phyloP scores from a whole-genome alignment of 176 grass and related monocot genomes.

The Musa schizocarpa region DNA sequence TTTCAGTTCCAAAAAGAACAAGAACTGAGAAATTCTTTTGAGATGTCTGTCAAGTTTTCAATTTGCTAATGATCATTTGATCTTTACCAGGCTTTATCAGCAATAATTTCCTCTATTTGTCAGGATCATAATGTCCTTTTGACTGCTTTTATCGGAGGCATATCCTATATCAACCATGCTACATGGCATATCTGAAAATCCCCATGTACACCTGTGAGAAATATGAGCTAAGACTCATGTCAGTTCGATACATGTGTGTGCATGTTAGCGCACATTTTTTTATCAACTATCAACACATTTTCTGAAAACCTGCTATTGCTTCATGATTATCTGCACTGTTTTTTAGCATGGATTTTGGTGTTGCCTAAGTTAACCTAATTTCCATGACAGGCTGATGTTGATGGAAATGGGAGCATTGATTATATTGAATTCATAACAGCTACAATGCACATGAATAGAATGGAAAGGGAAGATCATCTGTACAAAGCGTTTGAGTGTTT shows the following conservation, averaged over 20 bases:
- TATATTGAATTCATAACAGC: constrained; percentile 88
- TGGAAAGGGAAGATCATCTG: constrained; percentile 91
- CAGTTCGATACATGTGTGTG: background rate
- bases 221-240: no score
- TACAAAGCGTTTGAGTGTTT: constrained; percentile 97
- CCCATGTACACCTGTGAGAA: no score
- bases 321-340: background rate
- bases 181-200: no score
- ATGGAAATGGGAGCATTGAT: constrained; percentile 98
- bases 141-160: no score
- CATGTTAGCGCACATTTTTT: background rate
- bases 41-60: no score
- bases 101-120: no score
- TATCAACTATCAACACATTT: background rate
- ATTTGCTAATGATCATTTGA: no score
- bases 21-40: no score
- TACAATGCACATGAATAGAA: constrained; percentile 98
- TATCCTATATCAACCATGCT: no score
- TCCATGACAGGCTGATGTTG: constrained; percentile 71
- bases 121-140: no score
- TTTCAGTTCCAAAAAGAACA: no score
- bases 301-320: background rate
- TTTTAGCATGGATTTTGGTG: background rate
- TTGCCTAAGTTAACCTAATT: background rate
- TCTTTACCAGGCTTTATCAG: no score